Evolutionary conservation across 2,329 filamentous ascomycete genomes (phyloP), one percentile per base, ranked within the genome.

Genomic region (Neofusicoccum kwambonambiense): DNA sequence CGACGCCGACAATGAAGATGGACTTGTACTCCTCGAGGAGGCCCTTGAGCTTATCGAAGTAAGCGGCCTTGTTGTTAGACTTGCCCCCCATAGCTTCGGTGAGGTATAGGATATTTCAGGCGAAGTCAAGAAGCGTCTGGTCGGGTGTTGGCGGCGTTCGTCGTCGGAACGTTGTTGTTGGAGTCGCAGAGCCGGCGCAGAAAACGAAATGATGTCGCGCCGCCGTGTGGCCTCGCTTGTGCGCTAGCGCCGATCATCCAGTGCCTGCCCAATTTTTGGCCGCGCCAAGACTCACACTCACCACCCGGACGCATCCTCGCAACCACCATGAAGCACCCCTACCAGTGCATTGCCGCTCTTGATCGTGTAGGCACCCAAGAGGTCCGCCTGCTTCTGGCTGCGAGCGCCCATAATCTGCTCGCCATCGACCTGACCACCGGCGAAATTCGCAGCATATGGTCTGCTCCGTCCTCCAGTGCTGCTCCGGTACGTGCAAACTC

Each of bases 1-100:
- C 77, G 70, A 79, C 77, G 79, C 80, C 89, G 82, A 97, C 93
- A 82, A 99, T 93, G 92, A 99, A 98, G 86, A 98, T 91, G 79
- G 91, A 94, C 82, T 88, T 89, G 90, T 96, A 98, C 82, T 93
- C 90, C 86, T 98, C 92, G 82, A 99, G 90, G 82, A 98, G 89
- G 83, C 82, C 82, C 90, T 97, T 96, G 82, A 99, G 93, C 93
- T 98, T 98, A 83, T 97, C 94, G 87, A 99, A 99, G 89, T 99
- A 97, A 82, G 82, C 91, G 82, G 92, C 88, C 89, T 98, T 99
- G 89, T 90, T 93, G 79, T 86, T 87, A 78, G 91, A 87, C 87
- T 92, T 97, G 93, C 92, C 93, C 93, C 93, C 93, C 93, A 97
- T 97, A 87, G 92, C 92, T 96, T 96, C 84, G 86, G 76, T 75